Evolutionary conservation across 2,329 filamentous ascomycete genomes (phyloP).

Genomic region (Cucurbitaria berberidis): DNA sequence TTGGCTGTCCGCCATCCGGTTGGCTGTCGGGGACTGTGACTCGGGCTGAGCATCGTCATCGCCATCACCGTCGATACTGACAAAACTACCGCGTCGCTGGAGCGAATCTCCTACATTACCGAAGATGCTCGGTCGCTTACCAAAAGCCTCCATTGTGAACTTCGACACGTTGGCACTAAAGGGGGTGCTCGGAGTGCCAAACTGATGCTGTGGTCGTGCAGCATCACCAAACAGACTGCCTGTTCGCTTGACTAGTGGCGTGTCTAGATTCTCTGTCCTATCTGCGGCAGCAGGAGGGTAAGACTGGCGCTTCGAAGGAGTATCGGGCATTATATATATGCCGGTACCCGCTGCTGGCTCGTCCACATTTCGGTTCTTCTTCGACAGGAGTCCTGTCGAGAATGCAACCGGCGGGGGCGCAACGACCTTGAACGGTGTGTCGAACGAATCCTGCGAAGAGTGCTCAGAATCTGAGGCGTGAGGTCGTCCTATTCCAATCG

Average conservation of each 20-base stretch:
- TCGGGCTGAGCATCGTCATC: slow-evolving; percentile 63
- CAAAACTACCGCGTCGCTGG: slow-evolving; percentile 71
- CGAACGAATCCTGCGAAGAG: slow-evolving; percentile 64
- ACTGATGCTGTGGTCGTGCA: slow-evolving; percentile 71
- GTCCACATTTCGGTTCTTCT: slow-evolving; percentile 82
- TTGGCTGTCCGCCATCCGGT: slow-evolving; percentile 61
- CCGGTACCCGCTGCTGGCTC: slow-evolving; percentile 58
- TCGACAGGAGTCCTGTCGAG: slow-evolving; percentile 87
- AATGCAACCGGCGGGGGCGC: slow-evolving; percentile 78
- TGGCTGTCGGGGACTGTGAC: slow-evolving; percentile 63
- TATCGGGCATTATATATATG: slow-evolving; percentile 82
- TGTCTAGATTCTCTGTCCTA: slow-evolving; percentile 43
- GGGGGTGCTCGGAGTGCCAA: slow-evolving; percentile 80
- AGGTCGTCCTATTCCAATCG: slow-evolving; percentile 67
- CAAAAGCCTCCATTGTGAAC: slow-evolving; percentile 71
- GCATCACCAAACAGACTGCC: slow-evolving; percentile 66
- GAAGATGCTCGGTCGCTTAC: slow-evolving; percentile 67
- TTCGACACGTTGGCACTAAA: slow-evolving; percentile 70
- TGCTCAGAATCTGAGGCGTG: slow-evolving; percentile 53
- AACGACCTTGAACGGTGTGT: slow-evolving; percentile 79
- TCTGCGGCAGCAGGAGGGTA: slow-evolving; percentile 66
- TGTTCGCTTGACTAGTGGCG: slow-evolving; percentile 49
- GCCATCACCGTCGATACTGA: slow-evolving; percentile 81
- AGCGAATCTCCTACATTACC: slow-evolving; percentile 60
- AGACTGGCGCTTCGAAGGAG: slow-evolving; percentile 90